Evolutionary conservation across 2,329 filamentous ascomycete genomes (phyloP).

Genomic region (Aspergillus hiratsukae): DNA sequence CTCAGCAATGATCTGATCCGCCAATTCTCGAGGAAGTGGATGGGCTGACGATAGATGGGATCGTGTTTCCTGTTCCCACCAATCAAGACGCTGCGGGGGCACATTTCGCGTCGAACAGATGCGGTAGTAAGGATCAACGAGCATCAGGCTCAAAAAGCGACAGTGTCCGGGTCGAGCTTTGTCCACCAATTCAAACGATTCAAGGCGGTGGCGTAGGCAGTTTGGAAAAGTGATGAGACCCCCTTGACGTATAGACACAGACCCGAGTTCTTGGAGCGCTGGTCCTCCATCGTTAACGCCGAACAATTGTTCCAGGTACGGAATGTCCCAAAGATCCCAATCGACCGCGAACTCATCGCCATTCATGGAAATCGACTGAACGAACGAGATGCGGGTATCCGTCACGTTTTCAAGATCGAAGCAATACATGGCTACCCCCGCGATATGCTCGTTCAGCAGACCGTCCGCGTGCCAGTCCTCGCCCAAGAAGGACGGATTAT

Average conservation of each 20-base stretch:
- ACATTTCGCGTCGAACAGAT: slow-evolving; percentile 12
- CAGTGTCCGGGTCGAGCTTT: slow-evolving; percentile 7
- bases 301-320: slow-evolving; percentile 8
- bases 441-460: slow-evolving; percentile 8
- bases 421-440: neutral
- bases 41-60: neutral
- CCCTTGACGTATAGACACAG: slow-evolving; percentile 6
- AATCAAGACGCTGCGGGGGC: slow-evolving; percentile 9
- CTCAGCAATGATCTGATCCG: neutral
- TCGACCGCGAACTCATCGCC: neutral
- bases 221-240: slow-evolving; percentile 11
- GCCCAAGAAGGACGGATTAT: slow-evolving; percentile 5
- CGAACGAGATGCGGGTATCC: slow-evolving; percentile 6
- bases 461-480: slow-evolving; percentile 11
- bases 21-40: neutral
- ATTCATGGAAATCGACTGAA: neutral
- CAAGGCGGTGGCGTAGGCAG: slow-evolving; percentile 6
- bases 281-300: neutral
- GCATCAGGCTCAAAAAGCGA: slow-evolving; percentile 8
- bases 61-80: slow-evolving; percentile 1
- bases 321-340: slow-evolving; percentile 4
- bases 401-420: slow-evolving; percentile 9
- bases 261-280: slow-evolving; percentile 9
- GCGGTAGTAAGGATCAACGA: slow-evolving; percentile 12
- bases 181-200: slow-evolving; percentile 7